These are phyloP conservation scores for Fusarium armeniacum DNA, from an alignment of 2,329 filamentous ascomycete genomes.

Conservation along the genomic window DNA sequence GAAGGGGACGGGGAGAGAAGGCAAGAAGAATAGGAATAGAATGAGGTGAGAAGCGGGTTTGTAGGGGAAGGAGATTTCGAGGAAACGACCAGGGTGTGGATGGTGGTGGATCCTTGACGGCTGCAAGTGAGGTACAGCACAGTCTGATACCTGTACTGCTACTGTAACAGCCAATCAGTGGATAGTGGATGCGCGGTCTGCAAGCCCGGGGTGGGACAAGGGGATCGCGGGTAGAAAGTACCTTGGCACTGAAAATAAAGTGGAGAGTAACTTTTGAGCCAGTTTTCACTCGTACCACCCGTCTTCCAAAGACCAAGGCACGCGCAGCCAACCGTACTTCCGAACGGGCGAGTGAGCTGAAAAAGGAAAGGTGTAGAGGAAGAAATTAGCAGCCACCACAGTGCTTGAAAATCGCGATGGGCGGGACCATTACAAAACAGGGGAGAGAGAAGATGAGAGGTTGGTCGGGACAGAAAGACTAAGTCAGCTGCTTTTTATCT, in stretches of 20 bases:
- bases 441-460: not conserved
- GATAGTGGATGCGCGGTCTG: not conserved
- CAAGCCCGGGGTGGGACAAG: slow-evolving; percentile 29
- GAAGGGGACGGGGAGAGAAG: slow-evolving; percentile 33
- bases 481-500: not conserved
- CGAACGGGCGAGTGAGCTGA: slow-evolving; percentile 36
- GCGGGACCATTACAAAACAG: not conserved
- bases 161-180: not conserved
- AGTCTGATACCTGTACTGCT: not conserved
- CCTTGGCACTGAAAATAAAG: not conserved
- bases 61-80: slow-evolving; percentile 46
- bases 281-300: slow-evolving; percentile 40
- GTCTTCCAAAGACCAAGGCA: slow-evolving; percentile 28
- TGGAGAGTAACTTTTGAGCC: slow-evolving; percentile 1
- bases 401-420: slow-evolving; percentile 2
- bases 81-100: slow-evolving; percentile 38
- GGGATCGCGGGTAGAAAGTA: slow-evolving; percentile 17
- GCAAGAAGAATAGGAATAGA: slow-evolving; percentile 28
- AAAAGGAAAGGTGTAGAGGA: slow-evolving; percentile 34
- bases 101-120: not conserved
- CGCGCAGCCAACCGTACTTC: slow-evolving; percentile 30
- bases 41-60: slow-evolving; percentile 45
- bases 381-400: slow-evolving; percentile 47
- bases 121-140: slow-evolving; percentile 1
- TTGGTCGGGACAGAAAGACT: not conserved